Conservation (phyloP, 1,284 basidiomycete species). For the Tetrapyrgos nigripes region DNA sequence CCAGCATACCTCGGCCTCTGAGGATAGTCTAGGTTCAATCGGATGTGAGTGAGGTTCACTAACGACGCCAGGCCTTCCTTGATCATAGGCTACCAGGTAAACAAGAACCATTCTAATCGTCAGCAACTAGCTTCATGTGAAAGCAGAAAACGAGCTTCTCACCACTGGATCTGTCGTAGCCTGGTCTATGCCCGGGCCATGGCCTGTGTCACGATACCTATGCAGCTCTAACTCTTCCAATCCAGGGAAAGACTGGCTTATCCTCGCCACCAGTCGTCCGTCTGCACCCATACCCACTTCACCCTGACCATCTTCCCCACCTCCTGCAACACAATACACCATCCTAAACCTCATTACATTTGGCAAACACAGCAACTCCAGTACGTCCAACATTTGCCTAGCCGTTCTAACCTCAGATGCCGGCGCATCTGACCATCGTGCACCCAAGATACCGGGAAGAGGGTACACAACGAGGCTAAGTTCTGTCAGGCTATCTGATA, state of each 20-base stretch:
- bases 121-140: not conserved
- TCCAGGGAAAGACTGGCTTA: conserved; percentile 1
- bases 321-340: conserved; percentile 4
- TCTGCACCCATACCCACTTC: not conserved
- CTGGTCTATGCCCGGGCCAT: not conserved
- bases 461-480: conserved; percentile 13
- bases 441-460: conserved; percentile 4
- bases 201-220: conserved; percentile 3
- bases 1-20: conserved; percentile 6
- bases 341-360: conserved; percentile 8
- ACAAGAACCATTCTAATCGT: not conserved
- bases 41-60: conserved; percentile 2
- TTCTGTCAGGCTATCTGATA: conserved; percentile 13
- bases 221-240: conserved; percentile 12
- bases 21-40: conserved; percentile 16
- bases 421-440: conserved; percentile 6
- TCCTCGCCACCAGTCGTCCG: not conserved
- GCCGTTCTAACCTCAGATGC: conserved; percentile 7
- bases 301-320: not conserved
- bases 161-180: conserved; percentile 14
- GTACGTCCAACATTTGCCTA: conserved; percentile 4
- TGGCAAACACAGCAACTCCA: conserved; percentile 5
- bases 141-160: not conserved
- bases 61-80: conserved; percentile 1
- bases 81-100: conserved; percentile 4